Percentiles rank a stretch among this genome's conserved stretches.
Conservation (phyloP, 2,329 filamentous ascomycete species). For the Claviceps fusiformis region DNA sequence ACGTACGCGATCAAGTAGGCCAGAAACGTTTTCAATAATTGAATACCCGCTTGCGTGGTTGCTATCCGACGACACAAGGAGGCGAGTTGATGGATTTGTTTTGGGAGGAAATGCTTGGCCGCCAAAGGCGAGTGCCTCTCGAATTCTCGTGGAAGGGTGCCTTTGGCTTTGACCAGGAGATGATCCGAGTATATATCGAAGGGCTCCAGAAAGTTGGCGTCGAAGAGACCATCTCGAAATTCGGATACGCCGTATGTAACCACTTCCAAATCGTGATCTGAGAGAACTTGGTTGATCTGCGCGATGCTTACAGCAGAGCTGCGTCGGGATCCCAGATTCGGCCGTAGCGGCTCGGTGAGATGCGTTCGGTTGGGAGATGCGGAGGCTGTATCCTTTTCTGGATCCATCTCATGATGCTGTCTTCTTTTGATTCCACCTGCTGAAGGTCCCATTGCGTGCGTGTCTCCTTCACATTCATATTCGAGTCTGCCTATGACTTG, state of each 20-base stretch:
- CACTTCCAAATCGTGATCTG: conserved; percentile 20
- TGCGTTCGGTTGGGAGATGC: conserved; percentile 4
- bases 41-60: conserved; percentile 37
- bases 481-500: not conserved
- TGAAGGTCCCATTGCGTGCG: not conserved
- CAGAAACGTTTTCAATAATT: conserved; percentile 37
- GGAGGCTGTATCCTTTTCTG: not conserved
- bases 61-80: conserved; percentile 25
- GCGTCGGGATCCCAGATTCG: conserved; percentile 6
- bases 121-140: conserved; percentile 34
- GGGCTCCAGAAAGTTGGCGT: conserved; percentile 32
- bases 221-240: conserved; percentile 33
- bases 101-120: conserved; percentile 30
- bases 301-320: conserved; percentile 18
- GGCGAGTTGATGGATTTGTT: conserved; percentile 31
- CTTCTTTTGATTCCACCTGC: not conserved
- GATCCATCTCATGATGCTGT: not conserved
- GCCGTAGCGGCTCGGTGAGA: conserved; percentile 7
- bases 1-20: conserved; percentile 44
- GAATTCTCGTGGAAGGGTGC: conserved; percentile 33
- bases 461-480: not conserved
- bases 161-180: conserved; percentile 26
- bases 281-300: conserved; percentile 21
- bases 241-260: conserved; percentile 31
- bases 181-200: conserved; percentile 23